Evolutionary conservation across 2,329 filamentous ascomycete species (phyloP).

Genomic region (Fusarium tuaranense): DNA sequence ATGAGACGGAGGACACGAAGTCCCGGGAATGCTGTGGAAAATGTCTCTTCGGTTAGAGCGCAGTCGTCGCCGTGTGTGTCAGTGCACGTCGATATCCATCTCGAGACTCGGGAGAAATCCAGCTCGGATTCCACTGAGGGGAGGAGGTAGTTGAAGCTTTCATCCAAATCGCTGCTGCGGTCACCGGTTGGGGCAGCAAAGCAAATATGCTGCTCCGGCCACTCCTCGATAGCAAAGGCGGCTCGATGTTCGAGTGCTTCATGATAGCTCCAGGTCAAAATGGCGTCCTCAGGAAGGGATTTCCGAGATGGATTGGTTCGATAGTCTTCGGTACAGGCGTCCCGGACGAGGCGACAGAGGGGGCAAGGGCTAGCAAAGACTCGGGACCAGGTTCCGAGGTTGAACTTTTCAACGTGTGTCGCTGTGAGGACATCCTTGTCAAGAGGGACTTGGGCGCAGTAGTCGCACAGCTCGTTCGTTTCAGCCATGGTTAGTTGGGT

Average conservation of each 20-base stretch:
- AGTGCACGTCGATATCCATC: not conserved
- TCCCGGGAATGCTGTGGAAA: not conserved
- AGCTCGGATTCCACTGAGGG: not conserved
- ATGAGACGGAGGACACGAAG: constrained; percentile 11
- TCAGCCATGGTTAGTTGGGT: not conserved
- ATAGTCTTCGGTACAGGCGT: not conserved
- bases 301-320: not conserved
- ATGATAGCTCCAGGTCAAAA: not conserved
- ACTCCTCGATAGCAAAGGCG: not conserved
- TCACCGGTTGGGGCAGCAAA: not conserved
- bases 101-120: not conserved
- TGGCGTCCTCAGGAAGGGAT: not conserved
- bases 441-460: not conserved
- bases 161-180: not conserved
- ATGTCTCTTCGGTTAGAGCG: not conserved
- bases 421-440: not conserved
- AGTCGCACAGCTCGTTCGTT: not conserved
- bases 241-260: not conserved
- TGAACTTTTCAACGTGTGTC: not conserved
- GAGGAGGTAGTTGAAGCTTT: not conserved
- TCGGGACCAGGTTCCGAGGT: not conserved
- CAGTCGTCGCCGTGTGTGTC: not conserved
- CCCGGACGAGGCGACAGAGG: not conserved
- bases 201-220: not conserved
- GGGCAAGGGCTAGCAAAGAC: not conserved